phyloP scores from a whole-genome alignment of 2,329 filamentous ascomycete genomes.

The Fusarium sp. region DNA sequence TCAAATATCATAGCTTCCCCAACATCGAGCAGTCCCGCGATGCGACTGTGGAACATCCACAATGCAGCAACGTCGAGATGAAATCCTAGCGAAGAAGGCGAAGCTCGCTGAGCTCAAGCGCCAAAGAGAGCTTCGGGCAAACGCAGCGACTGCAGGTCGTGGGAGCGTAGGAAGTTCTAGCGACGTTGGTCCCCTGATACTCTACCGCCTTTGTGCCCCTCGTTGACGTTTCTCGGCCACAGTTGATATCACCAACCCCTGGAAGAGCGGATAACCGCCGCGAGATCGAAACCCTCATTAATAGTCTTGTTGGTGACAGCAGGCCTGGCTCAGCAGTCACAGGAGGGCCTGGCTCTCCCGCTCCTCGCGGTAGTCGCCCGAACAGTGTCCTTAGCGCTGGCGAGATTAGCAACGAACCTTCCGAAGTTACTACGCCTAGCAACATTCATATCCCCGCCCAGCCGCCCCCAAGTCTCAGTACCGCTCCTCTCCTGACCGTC shows the following conservation, averaged over 20 bases:
- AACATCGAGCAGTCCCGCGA: slow-evolving; percentile 54
- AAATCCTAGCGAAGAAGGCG: slow-evolving; percentile 95
- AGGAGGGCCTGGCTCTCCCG: slow-evolving; percentile 73
- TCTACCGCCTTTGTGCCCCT: slow-evolving; percentile 29
- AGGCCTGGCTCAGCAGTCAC: slow-evolving; percentile 76
- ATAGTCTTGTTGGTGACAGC: slow-evolving; percentile 83
- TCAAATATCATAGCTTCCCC: slow-evolving; percentile 39
- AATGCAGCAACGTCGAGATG: slow-evolving; percentile 88
- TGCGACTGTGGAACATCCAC: slow-evolving; percentile 60
- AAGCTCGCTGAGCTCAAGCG: slow-evolving; percentile 97
- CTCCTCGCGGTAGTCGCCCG: slow-evolving; percentile 77
- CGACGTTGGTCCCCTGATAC: slow-evolving; percentile 70
- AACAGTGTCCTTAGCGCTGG: slow-evolving; percentile 87
- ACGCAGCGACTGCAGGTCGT: slow-evolving; percentile 77
- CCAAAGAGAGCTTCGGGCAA: slow-evolving; percentile 85
- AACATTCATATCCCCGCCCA: slow-evolving; percentile 57
- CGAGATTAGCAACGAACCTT: slow-evolving; percentile 81
- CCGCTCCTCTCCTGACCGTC: slow-evolving; percentile 78
- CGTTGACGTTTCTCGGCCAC: slow-evolving; percentile 22
- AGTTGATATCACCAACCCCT: slow-evolving; percentile 75
- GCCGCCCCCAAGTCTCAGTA: slow-evolving; percentile 75
- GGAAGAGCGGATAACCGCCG: slow-evolving; percentile 75
- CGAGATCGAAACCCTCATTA: slow-evolving; percentile 88
- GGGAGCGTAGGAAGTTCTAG: slow-evolving; percentile 74
- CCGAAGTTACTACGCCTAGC: slow-evolving; percentile 66